Conservation (phyloP, 768 basidiomycete species). For the Trametes cubensis region DNA sequence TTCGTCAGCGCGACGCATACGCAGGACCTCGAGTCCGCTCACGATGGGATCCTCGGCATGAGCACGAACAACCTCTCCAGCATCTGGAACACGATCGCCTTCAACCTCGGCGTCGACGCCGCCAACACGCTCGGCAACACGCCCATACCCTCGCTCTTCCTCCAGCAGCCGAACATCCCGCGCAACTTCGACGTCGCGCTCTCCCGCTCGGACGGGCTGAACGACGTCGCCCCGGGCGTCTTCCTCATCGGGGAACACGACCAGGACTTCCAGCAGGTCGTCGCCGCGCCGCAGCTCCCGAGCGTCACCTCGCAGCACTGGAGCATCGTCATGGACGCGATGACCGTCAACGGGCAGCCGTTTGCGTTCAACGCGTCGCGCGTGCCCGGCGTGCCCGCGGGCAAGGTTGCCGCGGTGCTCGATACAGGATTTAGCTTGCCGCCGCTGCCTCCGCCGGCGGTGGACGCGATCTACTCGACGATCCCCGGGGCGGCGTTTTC, state of each 20-base stretch:
- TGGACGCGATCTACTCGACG: slow-evolving; percentile 36
- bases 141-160: slow-evolving; percentile 31
- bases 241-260: slow-evolving; percentile 35
- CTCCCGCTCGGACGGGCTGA: slow-evolving; percentile 27
- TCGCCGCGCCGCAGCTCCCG: slow-evolving; percentile 28
- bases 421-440: slow-evolving; percentile 36
- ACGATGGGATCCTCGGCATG: slow-evolving; percentile 72
- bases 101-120: slow-evolving; percentile 20
- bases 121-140: slow-evolving; percentile 20
- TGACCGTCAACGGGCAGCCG: slow-evolving; percentile 56
- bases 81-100: slow-evolving; percentile 47
- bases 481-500: slow-evolving; percentile 31
- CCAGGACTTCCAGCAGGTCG: slow-evolving; percentile 24
- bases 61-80: slow-evolving; percentile 75
- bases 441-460: slow-evolving; percentile 30
- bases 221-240: slow-evolving; percentile 29
- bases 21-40: slow-evolving; percentile 64
- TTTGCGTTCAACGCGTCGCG: slow-evolving; percentile 45
- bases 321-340: slow-evolving; percentile 36
- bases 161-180: slow-evolving; percentile 26
- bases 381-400: slow-evolving; percentile 24
- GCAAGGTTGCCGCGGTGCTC: slow-evolving; percentile 32
- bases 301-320: slow-evolving; percentile 43
- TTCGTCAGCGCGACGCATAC: slow-evolving; percentile 42
- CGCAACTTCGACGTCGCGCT: slow-evolving; percentile 33